Evolutionary conservation across 345 rosid genomes (phyloP).

Genomic region (Acer yangbiense): DNA sequence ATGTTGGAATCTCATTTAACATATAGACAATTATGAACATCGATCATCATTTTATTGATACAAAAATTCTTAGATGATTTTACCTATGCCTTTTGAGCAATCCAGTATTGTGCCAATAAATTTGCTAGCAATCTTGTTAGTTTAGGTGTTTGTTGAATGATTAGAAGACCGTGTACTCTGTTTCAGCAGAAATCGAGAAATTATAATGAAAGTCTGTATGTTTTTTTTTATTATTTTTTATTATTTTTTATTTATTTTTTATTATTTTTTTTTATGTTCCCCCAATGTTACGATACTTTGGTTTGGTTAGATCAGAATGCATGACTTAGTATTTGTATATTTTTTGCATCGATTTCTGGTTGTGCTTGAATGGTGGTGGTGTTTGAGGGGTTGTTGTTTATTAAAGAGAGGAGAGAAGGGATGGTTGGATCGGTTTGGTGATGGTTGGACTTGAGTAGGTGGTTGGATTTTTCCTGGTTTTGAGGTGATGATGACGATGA

Average conservation of each 20-base stretch:
- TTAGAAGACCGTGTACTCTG: neutral
- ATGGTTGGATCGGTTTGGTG: too few relatives aligned
- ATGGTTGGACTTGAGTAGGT: too few relatives aligned
- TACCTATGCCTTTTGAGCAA: neutral
- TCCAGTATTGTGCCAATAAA: neutral
- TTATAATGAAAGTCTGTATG: neutral
- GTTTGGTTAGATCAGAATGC: neutral
- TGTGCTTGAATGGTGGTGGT: too few relatives aligned
- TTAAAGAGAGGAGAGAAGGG: too few relatives aligned
- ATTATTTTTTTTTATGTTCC: neutral
- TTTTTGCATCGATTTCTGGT: too few relatives aligned
- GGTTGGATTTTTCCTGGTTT: too few relatives aligned
- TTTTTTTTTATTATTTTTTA: too few relatives aligned
- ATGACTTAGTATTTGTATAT: neutral
- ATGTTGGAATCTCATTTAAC: conserved; percentile 15
- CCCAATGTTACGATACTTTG: neutral
- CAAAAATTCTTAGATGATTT: neutral
- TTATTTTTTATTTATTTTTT: too few relatives aligned
- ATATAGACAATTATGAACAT: conserved; percentile 2
- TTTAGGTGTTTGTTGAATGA: neutral
- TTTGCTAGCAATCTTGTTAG: neutral
- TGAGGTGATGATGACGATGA: too few relatives aligned
- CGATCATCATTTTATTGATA: neutral
- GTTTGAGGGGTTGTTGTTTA: too few relatives aligned
- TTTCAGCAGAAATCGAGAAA: neutral